Base-by-base conservation (phyloP, 176 grass and related monocot genomes). In the Areca catechu region DNA sequence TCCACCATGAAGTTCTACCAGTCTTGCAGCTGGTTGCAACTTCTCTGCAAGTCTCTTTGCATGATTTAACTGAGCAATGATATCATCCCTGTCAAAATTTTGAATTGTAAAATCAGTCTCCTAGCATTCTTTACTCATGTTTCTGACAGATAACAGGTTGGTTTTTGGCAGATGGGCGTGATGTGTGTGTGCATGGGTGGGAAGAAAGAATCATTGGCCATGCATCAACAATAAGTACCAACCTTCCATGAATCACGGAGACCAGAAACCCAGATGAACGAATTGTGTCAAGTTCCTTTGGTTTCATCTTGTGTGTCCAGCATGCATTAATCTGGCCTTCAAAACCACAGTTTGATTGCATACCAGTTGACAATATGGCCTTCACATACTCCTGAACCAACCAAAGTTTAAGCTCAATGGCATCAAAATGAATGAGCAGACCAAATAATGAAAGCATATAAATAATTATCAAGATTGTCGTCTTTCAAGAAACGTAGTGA, bases 211-310 rank as follows among this genome's bases (percentile, higher is more conserved):
- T 17, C 28, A 4, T 28, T 1, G 17, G 18, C 7, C 3, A 48
- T 14, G 49, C 22, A 49, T 61, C 19, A 16, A 43, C 18, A 5
- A n/a, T 71, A 60, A 7, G 5, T 54, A 20, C 75, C 62, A 62
- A 98, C 87, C 88, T 98, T 82, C 94, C 94, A 25, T 98, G 94
- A 82, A 98, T 89, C 58, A 93, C 84, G 3, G 94, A 89, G 74
- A 98, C 76, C 15, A 83, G 81, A 83, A 98, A 86, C 49, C 81
- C 88, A 0, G 94, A 78, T 17, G 70, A 76, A 23, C 79, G 73
- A 37, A 98, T 89, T 3, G 72, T 80, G 53, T 89, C 83, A 48
- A 93, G 22, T 57, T 98, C 94, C 54, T 81, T 83, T 24, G 78
- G 27, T 27, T 60, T 81, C 76, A 98, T 67, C 25, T 75, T 98